phyloP scores from a whole-genome alignment of 2,329 filamentous ascomycete genomes.

The Fusarium keratoplasticum region DNA sequence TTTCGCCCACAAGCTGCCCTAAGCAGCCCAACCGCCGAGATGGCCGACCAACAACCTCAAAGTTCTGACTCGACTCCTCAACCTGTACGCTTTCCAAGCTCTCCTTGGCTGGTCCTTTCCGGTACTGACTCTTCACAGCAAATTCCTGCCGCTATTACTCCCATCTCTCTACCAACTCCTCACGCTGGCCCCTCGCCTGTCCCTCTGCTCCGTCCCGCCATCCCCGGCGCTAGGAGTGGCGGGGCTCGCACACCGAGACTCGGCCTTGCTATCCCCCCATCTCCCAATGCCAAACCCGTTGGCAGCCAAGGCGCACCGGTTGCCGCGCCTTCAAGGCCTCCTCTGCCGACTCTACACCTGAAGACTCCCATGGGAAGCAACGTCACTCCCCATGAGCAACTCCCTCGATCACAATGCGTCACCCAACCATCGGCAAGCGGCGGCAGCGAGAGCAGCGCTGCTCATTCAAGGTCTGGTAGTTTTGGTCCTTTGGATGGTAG shows the following conservation, averaged over 20 bases:
- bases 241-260: constrained; percentile 79
- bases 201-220: constrained; percentile 84
- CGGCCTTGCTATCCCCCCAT: constrained; percentile 90
- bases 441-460: constrained; percentile 82
- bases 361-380: constrained; percentile 90
- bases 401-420: constrained; percentile 61
- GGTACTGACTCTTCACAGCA: constrained; percentile 37
- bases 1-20: constrained; percentile 18
- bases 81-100: constrained; percentile 30
- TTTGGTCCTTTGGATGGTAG: constrained; percentile 82
- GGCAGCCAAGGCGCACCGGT: constrained; percentile 58
- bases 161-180: constrained; percentile 48
- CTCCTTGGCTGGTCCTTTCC: background rate
- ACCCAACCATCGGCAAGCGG: constrained; percentile 76
- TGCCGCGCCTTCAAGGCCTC: constrained; percentile 57
- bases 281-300: constrained; percentile 83
- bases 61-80: constrained; percentile 36
- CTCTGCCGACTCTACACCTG: constrained; percentile 83
- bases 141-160: constrained; percentile 35
- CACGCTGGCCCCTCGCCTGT: constrained; percentile 69
- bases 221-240: constrained; percentile 75
- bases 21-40: constrained; percentile 28
- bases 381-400: constrained; percentile 76
- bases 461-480: constrained; percentile 85
- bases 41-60: constrained; percentile 42